Conservation (phyloP, 2,329 filamentous ascomycete genomes). For the Calonectria henricotiae region DNA sequence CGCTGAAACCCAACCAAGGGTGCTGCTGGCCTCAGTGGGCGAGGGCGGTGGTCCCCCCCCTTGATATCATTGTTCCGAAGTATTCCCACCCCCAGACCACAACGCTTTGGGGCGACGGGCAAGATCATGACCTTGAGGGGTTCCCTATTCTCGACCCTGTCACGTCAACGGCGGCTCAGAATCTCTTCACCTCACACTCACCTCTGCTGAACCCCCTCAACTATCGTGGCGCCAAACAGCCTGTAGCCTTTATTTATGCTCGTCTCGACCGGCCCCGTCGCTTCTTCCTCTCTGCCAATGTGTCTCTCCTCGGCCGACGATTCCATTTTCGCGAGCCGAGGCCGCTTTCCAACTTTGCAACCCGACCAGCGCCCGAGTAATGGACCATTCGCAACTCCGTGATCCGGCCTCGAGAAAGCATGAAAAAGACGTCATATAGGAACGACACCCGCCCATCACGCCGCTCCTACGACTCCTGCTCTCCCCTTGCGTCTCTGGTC, state of each 20-base stretch:
- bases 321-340: constrained; percentile 59
- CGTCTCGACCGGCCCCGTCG: constrained; percentile 31
- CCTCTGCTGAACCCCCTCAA: constrained; percentile 34
- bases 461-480: constrained; percentile 36
- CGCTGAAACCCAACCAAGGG: constrained; percentile 29
- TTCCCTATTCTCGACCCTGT: constrained; percentile 33
- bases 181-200: constrained; percentile 33
- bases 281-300: constrained; percentile 55
- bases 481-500: constrained; percentile 35
- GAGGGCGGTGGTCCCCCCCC: constrained; percentile 5
- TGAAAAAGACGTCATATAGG: constrained; percentile 55
- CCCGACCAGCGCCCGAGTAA: constrained; percentile 54
- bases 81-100: constrained; percentile 38
- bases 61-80: constrained; percentile 35
- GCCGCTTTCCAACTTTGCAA: constrained; percentile 51
- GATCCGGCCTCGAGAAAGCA: constrained; percentile 55
- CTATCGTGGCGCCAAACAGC: constrained; percentile 21
- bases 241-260: constrained; percentile 26
- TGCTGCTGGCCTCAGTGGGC: constrained; percentile 11
- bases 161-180: constrained; percentile 38
- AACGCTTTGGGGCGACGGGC: constrained; percentile 17
- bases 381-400: constrained; percentile 56
- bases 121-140: constrained; percentile 43
- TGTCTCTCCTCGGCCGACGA: constrained; percentile 57
- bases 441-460: constrained; percentile 46